Conservation (phyloP, 768 basidiomycete genomes). For the Leucosporidium scottii region DNA sequence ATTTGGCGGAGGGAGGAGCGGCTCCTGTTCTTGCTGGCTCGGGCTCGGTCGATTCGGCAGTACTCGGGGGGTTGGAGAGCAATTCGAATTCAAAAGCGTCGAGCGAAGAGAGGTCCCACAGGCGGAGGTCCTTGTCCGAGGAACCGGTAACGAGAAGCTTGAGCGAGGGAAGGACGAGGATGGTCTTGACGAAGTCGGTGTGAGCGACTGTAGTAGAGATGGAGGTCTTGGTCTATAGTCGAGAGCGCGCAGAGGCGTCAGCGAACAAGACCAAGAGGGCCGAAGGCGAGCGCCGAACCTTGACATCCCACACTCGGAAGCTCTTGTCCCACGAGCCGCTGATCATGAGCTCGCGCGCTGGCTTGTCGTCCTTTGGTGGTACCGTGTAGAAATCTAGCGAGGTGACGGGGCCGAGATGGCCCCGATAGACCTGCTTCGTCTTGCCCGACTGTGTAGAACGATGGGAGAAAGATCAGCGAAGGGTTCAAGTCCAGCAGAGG, state of each 20-base stretch:
- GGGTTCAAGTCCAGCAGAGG: background rate
- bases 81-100: slow-evolving; percentile 38
- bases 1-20: slow-evolving; percentile 14
- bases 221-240: slow-evolving; percentile 57
- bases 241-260: background rate
- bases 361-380: slow-evolving; percentile 34
- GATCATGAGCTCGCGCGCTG: slow-evolving; percentile 56
- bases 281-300: slow-evolving; percentile 48
- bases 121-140: slow-evolving; percentile 77
- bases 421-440: slow-evolving; percentile 65
- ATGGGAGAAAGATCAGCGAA: slow-evolving; percentile 12
- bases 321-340: slow-evolving; percentile 98
- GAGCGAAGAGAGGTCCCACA: slow-evolving; percentile 61
- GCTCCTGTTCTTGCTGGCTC: slow-evolving; percentile 3
- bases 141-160: slow-evolving; percentile 71
- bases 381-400: slow-evolving; percentile 56
- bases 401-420: slow-evolving; percentile 85
- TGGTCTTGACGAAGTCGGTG: slow-evolving; percentile 79
- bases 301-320: slow-evolving; percentile 76
- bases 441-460: slow-evolving; percentile 59
- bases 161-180: slow-evolving; percentile 62
- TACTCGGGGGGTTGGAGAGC: slow-evolving; percentile 40
- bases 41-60: background rate
- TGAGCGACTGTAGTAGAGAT: slow-evolving; percentile 68
- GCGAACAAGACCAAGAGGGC: background rate